Evolutionary conservation across 169 alveolate genomes (phyloP).

Genomic region (Plasmodium malariae): DNA sequence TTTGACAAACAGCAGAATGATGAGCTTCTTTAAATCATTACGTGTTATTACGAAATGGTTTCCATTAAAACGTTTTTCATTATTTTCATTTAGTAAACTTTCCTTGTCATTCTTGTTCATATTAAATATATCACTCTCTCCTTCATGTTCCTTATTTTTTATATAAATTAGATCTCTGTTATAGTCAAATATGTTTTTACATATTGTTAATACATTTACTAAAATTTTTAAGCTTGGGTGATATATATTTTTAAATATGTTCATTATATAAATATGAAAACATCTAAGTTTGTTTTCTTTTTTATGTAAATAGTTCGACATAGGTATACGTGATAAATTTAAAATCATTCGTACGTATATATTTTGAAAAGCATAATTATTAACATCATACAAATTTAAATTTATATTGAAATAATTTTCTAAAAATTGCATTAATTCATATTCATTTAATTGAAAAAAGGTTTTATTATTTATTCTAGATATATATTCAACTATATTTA

Average conservation of each 20-base stretch:
- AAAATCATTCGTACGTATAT: conserved; percentile 33
- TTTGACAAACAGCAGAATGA: conserved; percentile 23
- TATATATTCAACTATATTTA: conserved; percentile 46
- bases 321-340: conserved; percentile 31
- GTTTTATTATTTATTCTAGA: conserved; percentile 40
- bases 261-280: conserved; percentile 22
- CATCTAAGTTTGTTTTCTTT: conserved; percentile 52
- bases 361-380: conserved; percentile 34
- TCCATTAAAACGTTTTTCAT: not conserved
- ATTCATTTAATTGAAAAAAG: conserved; percentile 52
- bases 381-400: conserved; percentile 35
- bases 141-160: conserved; percentile 4
- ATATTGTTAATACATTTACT: conserved; percentile 31
- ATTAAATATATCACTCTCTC: conserved; percentile 16
- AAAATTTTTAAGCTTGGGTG: conserved; percentile 53
- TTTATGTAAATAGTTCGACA: conserved; percentile 45
- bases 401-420: conserved; percentile 29
- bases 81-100: conserved; percentile 3
- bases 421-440: conserved; percentile 41
- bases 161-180: conserved; percentile 44
- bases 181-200: conserved; percentile 68
- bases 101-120: conserved; percentile 28
- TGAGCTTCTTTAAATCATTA: conserved; percentile 37
- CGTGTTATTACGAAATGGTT: not conserved
- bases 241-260: conserved; percentile 43